Conservation (phyloP, 441 rosid species). For the Arabidopsis hybrid region DNA sequence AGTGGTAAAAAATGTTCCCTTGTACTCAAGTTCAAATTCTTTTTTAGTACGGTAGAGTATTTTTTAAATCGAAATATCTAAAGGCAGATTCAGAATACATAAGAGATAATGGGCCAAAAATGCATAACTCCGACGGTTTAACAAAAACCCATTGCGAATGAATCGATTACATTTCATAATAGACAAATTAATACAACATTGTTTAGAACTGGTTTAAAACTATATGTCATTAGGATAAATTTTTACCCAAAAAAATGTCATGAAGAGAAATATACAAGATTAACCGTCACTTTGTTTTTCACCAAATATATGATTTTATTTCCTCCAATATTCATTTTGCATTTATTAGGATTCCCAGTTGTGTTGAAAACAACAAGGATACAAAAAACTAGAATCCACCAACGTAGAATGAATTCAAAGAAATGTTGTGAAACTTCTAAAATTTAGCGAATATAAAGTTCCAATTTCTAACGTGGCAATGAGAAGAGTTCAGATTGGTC, state of each 20-base stretch:
- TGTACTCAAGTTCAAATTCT: too few relatives aligned
- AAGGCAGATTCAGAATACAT: too few relatives aligned
- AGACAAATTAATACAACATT: neutral
- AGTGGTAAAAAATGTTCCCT: too few relatives aligned
- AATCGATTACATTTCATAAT: neutral
- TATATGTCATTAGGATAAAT: too few relatives aligned
- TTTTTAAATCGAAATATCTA: too few relatives aligned
- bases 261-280: neutral
- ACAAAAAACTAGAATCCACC: neutral
- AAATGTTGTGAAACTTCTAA: neutral
- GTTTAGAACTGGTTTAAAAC: neutral
- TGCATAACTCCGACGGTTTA: too few relatives aligned
- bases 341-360: neutral
- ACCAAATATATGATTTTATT: neutral
- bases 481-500: constrained; percentile 34
- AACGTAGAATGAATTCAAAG: neutral
- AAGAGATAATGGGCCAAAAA: too few relatives aligned
- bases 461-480: constrained; percentile 5
- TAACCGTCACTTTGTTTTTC: neutral
- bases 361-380: neutral
- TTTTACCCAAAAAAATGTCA: too few relatives aligned
- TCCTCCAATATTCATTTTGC: neutral
- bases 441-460: neutral
- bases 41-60: too few relatives aligned
- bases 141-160: neutral